Evolutionary conservation across 352 stramenopile genomes (phyloP).

Genomic region (Discostella stelligera): DNA sequence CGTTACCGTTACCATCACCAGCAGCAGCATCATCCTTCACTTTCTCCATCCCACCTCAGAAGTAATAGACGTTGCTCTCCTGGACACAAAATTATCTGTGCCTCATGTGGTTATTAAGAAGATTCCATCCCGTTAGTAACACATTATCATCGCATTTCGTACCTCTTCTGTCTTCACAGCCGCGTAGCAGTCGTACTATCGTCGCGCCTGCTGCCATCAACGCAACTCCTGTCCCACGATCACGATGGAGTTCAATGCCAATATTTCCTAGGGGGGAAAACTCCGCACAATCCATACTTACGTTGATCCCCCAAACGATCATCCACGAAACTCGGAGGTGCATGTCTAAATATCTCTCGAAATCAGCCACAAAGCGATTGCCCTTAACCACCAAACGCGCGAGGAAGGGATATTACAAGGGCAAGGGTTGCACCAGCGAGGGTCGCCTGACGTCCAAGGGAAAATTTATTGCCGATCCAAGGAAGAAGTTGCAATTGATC

Average conservation of each 20-base stretch:
- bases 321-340: conserved; percentile 35
- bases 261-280: neutral
- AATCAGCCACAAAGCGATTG: conserved; percentile 69
- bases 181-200: conserved; percentile 1
- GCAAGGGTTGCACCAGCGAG: conserved; percentile 91
- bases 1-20: no score
- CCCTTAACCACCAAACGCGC: conserved; percentile 91
- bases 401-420: conserved; percentile 94
- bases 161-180: neutral
- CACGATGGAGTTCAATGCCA: conserved; percentile 2
- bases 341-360: conserved; percentile 80
- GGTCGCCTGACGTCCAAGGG: conserved; percentile 88
- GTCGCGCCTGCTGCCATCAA: neutral
- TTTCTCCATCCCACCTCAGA: neutral
- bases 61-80: neutral
- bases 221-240: neutral
- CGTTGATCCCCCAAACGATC: neutral
- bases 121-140: conserved; percentile 1
- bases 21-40: neutral
- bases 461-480: conserved; percentile 89
- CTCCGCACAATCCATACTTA: neutral
- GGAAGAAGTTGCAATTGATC: conserved; percentile 90
- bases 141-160: conserved; percentile 5
- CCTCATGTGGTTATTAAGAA: conserved; percentile 10
- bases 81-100: neutral